Evolutionary conservation across 768 basidiomycete genomes (phyloP).

Genomic region (Auriscalpium vulgare): DNA sequence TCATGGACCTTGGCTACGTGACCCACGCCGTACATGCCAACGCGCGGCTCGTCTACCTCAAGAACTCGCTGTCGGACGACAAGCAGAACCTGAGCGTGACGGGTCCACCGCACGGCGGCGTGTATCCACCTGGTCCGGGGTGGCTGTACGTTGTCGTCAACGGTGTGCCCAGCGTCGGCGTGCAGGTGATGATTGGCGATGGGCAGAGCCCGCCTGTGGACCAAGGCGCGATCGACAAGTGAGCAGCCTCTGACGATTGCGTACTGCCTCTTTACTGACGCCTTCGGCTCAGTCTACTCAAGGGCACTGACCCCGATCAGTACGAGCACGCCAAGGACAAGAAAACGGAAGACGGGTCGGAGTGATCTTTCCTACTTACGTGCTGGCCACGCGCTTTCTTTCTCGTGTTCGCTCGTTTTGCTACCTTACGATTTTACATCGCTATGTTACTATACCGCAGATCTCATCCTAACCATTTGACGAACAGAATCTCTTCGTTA

Average conservation of each 20-base stretch:
- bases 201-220: constrained; percentile 56
- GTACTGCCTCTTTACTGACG: not conserved
- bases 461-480: not conserved
- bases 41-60: constrained; percentile 66
- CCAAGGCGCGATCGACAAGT: constrained; percentile 50
- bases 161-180: constrained; percentile 57
- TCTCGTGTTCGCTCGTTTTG: not conserved
- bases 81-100: constrained; percentile 44
- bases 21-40: constrained; percentile 75
- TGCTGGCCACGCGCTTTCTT: not conserved
- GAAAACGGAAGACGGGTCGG: constrained; percentile 4
- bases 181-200: constrained; percentile 60
- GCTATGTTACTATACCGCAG: not conserved
- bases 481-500: too few relatives aligned
- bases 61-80: constrained; percentile 33
- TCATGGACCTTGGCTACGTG: constrained; percentile 80
- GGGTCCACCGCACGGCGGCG: constrained; percentile 52
- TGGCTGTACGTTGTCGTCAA: constrained; percentile 64
- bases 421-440: not conserved
- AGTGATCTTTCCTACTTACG: constrained; percentile 4
- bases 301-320: constrained; percentile 41
- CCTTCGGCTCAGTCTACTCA: constrained; percentile 34
- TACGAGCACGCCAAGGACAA: constrained; percentile 32
- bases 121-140: constrained; percentile 79
- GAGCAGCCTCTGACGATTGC: constrained; percentile 16